Base-by-base conservation (phyloP, 768 basidiomycete species). In the Amanita phalloides region DNA sequence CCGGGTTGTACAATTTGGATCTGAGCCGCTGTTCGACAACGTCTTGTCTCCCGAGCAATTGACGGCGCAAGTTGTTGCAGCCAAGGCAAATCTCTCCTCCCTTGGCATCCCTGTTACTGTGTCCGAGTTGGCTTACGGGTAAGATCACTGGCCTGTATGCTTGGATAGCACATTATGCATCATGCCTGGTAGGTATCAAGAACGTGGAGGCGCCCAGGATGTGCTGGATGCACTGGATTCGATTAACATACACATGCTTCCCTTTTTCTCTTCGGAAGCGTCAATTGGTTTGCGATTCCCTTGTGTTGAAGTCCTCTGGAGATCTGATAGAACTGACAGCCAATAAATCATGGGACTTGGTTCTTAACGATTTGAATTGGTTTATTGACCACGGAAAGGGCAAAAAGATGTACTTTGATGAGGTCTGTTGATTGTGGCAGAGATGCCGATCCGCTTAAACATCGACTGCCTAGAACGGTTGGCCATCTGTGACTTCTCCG, bases 391-490 rank as follows among this genome's bases (percentile, higher is more conserved):
- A 75, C 48, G 79, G 76, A 8, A 62, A 73, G 13, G 78, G 75
- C 4, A 82, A 84, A 69, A 82, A 83, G 61, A 81, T 82, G 66
- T 78, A 78, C 54, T 68, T 81, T 47, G 75, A 74, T 56, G 76
- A 82, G 69, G 81, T 76, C 21, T 10, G 49, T 28, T 38, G 3
- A 21, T 33, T 14, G 23, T 33, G 35, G 20, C 48, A 21, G 36
- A 32, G 21, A 41, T 17, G 35, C 17, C 14, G 10, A 25, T 38
- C 30, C 7, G 26, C 14, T 33, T 46, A 17, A 48, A 35, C 28
- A 32, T 9, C 11, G 11, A 13, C 33, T 20, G 20, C 9, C 1
- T 39, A 82, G 80, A 81, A 82, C 60, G 81, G 81, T 33, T 83
- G 81, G 81, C 81, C 81, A 1, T 80, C 78, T 3, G 69, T 71